Evolutionary conservation across 2,329 filamentous ascomycete genomes (phyloP).

Genomic region (Rhinocladiella similis): DNA sequence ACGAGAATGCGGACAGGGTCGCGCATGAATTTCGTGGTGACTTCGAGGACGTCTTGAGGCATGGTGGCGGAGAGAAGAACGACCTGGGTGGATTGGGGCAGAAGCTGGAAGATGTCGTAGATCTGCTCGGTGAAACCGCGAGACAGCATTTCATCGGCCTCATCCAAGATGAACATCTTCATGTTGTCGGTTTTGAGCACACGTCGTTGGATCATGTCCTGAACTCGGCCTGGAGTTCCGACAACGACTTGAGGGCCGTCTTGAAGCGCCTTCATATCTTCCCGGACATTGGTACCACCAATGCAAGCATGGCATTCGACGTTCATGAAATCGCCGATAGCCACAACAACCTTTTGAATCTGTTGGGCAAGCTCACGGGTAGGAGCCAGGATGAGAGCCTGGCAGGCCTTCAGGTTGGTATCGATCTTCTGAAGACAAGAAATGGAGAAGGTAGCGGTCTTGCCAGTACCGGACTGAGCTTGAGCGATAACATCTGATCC

Average conservation of each 20-base stretch:
- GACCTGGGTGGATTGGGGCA: constrained; percentile 97
- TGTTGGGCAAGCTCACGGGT: constrained; percentile 98
- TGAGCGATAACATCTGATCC: constrained; percentile 99
- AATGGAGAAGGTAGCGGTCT: constrained; percentile 99
- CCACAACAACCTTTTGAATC: constrained; percentile 99
- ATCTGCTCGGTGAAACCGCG: constrained; percentile 99
- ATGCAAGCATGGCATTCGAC: constrained; percentile 99
- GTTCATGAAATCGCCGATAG: constrained; percentile 99
- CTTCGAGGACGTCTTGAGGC: constrained; percentile 98
- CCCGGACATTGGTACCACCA: constrained; percentile 95
- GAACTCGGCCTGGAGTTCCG: constrained; percentile 96
- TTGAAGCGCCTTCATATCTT: constrained; percentile 97
- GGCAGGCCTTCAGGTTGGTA: constrained; percentile 88
- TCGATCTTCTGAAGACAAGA: constrained; percentile 99
- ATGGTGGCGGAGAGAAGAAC: constrained; percentile 97
- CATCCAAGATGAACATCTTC: constrained; percentile 99
- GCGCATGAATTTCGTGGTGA: constrained; percentile 99
- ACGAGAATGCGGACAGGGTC: constrained; percentile 98
- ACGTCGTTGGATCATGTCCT: constrained; percentile 99
- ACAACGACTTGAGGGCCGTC: constrained; percentile 97
- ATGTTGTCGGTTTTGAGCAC: constrained; percentile 96
- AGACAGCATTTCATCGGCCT: constrained; percentile 99
- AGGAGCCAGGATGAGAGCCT: constrained; percentile 95
- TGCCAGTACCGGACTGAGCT: constrained; percentile 99
- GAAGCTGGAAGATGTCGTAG: constrained; percentile 99